Evolutionary conservation across 345 rosid genomes (phyloP).

Genomic region (Rhizophora apiculata): DNA sequence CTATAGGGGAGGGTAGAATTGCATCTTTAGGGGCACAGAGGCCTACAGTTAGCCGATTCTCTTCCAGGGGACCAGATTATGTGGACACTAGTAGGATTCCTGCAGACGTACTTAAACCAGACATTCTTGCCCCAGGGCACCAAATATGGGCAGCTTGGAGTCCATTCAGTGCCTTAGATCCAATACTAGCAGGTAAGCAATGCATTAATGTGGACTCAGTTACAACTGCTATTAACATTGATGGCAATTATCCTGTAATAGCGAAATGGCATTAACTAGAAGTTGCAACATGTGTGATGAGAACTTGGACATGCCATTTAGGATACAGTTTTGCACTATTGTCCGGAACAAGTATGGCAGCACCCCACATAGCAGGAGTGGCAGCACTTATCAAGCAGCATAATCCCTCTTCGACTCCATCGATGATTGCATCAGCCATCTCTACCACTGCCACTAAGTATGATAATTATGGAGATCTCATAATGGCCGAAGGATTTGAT

Average conservation of each 20-base stretch:
- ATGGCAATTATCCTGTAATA: background rate
- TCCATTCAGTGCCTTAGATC: slow-evolving; percentile 63
- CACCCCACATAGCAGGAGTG: slow-evolving; percentile 74
- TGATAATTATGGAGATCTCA: slow-evolving; percentile 47
- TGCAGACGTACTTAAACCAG: slow-evolving; percentile 76
- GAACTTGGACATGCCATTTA: slow-evolving; percentile 8
- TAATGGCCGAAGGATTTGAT: slow-evolving; percentile 49
- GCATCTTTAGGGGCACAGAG: slow-evolving; percentile 48
- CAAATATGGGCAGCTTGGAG: slow-evolving; percentile 98
- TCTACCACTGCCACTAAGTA: slow-evolving; percentile 62
- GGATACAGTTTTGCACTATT: slow-evolving; percentile 65
- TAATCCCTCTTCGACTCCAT: slow-evolving; percentile 71
- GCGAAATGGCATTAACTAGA: background rate
- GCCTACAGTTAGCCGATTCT: slow-evolving; percentile 65
- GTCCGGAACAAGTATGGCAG: slow-evolving; percentile 92
- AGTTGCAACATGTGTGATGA: background rate
- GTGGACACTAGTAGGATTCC: slow-evolving; percentile 40
- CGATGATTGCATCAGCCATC: slow-evolving; percentile 79
- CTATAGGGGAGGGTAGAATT: slow-evolving; percentile 62
- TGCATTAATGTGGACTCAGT: background rate
- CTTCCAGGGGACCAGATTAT: slow-evolving; percentile 78
- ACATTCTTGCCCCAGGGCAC: slow-evolving; percentile 82
- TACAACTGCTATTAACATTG: too few species aligned
- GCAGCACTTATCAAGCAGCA: slow-evolving; percentile 68
- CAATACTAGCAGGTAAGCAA: slow-evolving; percentile 42